phyloP scores from a whole-genome alignment of 371 early-diverging fungal species.

The Rhizopus arrhizus region DNA sequence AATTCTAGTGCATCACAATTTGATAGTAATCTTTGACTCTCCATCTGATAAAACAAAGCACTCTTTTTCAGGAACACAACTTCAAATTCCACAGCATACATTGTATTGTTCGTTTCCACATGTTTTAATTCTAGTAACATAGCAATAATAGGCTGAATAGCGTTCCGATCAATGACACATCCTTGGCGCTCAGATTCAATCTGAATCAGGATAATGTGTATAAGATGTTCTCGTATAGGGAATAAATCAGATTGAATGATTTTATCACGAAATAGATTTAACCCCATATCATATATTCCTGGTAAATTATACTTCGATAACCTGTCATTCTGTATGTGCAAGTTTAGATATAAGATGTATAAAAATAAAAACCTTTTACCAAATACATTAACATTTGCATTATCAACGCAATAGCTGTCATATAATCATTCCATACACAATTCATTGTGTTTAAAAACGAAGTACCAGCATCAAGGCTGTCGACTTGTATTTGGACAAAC shows the following conservation, averaged over 20 bases:
- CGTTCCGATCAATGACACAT: slow-evolving; percentile 73
- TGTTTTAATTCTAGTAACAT: slow-evolving; percentile 78
- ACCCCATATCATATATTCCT: slow-evolving; percentile 80
- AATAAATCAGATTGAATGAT: slow-evolving; percentile 66
- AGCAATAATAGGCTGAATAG: slow-evolving; percentile 69
- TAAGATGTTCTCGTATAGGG: slow-evolving; percentile 65
- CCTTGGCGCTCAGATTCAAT: slow-evolving; percentile 81
- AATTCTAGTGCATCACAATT: slow-evolving; percentile 76
- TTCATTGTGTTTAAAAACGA: slow-evolving; percentile 72
- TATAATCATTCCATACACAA: slow-evolving; percentile 84
- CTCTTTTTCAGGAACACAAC: slow-evolving; percentile 67
- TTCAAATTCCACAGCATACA: slow-evolving; percentile 83
- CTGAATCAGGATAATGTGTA: slow-evolving; percentile 71
- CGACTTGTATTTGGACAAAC: slow-evolving; percentile 46
- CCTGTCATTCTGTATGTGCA: slow-evolving; percentile 40
- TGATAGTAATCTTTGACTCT: slow-evolving; percentile 66
- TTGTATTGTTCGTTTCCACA: slow-evolving; percentile 49
- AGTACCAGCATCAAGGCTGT: slow-evolving; percentile 56
- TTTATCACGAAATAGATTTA: slow-evolving; percentile 83
- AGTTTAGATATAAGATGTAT: background rate
- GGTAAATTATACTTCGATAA: slow-evolving; percentile 60
- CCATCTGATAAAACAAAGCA: slow-evolving; percentile 67
- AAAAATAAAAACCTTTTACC: slow-evolving; percentile 41
- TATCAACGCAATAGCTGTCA: slow-evolving; percentile 80
- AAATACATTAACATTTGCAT: slow-evolving; percentile 85